Base-by-base conservation (phyloP, 352 stramenopile species). In the Thalassiosira hispida region DNA sequence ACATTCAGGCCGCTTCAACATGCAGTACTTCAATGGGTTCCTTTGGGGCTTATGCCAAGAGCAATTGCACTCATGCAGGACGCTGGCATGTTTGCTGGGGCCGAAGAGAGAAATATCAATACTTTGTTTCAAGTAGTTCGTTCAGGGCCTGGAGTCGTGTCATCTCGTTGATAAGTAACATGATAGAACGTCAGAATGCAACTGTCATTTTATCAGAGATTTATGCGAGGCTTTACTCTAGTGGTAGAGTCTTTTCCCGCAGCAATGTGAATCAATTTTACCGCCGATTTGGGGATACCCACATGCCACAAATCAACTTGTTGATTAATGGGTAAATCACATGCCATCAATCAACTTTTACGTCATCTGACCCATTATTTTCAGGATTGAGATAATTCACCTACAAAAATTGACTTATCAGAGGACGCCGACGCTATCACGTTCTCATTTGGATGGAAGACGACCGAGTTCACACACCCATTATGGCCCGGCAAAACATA, bases 401-500 rank as follows among this genome's bases (percentile, higher is more conserved):
- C 91, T 0, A 94, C 83, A 79, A 91, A 93, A 59, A 94, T 92
- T 49, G 80, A 83, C 63, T 93, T 93, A 55, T 95, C 91, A 14
- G 81, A 90, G 35, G 77, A 83, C 25, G 77, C 88, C 11, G 86
- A 93, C 9, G 84, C 88, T 61, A 95, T 66, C 11, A 94, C 86
- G 68, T 89, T 90, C 74, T 94, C 77, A 40, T 76, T 87, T 27
- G 91, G 91, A 83, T 98, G 95, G 85, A 98, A 98, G 22, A 91
- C 79, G 12, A 95, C 96, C 49, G 97, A 93, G 86, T 98, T 98
- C 35, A 98, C 96, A 83, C 94, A 97, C 33, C 95, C 95, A 57
- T 88, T 94, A 89, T 98, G 96, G 25, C 96, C 96, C 52, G 96
- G 95, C 44, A 98, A 74, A 53, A 94, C 91, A 88, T 98, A 98